A percentile compares a stretch with the other conserved stretches of the same genome.
phyloP scores from a whole-genome alignment of 257 asterid species.

The Linderniella brevidens region DNA sequence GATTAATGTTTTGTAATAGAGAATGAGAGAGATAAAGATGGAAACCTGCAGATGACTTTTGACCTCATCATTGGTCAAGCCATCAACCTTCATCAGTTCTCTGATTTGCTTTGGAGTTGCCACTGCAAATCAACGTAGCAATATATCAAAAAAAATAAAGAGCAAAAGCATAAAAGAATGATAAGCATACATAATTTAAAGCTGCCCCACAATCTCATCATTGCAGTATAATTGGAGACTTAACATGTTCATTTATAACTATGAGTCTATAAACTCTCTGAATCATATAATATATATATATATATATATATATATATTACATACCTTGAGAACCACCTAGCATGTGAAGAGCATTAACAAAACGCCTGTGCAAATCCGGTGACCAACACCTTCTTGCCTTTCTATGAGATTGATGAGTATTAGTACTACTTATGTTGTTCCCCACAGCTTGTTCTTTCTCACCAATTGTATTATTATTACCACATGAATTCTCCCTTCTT shows the following conservation, averaged over 20 bases:
- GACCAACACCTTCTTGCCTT: slow-evolving; percentile 99
- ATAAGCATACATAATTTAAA: neutral
- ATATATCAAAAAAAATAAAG: too few species aligned
- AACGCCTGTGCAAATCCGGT: slow-evolving; percentile 82
- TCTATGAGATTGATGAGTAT: slow-evolving; percentile 18
- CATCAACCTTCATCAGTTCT: slow-evolving; percentile 95
- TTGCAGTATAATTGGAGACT: too few species aligned
- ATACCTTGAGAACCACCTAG: slow-evolving; percentile 98
- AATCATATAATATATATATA: too few species aligned
- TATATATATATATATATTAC: neutral
- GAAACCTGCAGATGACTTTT: slow-evolving; percentile 90
- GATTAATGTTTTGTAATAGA: too few species aligned
- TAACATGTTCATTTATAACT: too few species aligned
- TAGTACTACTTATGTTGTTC: slow-evolving; percentile 1
- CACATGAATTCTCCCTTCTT: slow-evolving; percentile 21
- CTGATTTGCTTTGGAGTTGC: slow-evolving; percentile 95
- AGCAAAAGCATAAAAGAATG: neutral
- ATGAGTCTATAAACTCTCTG: too few species aligned
- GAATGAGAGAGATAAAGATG: slow-evolving; percentile 3
- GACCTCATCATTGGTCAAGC: slow-evolving; percentile 97
- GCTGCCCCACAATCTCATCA: neutral
- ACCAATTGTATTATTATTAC: slow-evolving; percentile 3
- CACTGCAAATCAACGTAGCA: slow-evolving; percentile 24
- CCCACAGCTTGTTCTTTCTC: slow-evolving; percentile 22
- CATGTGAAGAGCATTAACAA: slow-evolving; percentile 94